phyloP scores from a whole-genome alignment of 2,329 filamentous ascomycete genomes.

The Emergomyces orientalis region DNA sequence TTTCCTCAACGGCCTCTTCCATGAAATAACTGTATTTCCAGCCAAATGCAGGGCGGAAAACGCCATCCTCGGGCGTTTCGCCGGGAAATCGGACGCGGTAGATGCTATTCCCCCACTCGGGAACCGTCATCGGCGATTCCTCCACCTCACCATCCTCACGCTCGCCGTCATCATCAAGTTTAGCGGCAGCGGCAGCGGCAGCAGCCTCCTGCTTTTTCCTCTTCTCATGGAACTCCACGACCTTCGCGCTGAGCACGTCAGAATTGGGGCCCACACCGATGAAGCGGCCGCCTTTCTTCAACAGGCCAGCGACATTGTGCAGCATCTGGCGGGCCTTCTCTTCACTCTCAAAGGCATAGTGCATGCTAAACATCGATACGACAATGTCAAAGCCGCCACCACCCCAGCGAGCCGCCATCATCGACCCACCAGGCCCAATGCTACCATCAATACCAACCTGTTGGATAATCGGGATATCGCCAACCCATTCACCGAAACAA shows the following conservation, averaged over 20 bases:
- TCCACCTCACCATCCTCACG: conserved; percentile 43
- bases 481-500: conserved; percentile 78
- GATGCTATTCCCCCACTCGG: conserved; percentile 87
- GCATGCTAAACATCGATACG: conserved; percentile 99
- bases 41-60: conserved; percentile 88
- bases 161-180: conserved; percentile 23
- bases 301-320: conserved; percentile 74
- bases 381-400: conserved; percentile 89
- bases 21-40: conserved; percentile 99
- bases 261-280: conserved; percentile 96
- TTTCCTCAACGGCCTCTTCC: conserved; percentile 88
- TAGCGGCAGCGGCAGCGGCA: conserved; percentile 33
- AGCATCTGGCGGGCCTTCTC: conserved; percentile 86
- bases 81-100: conserved; percentile 85
- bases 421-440: conserved; percentile 44
- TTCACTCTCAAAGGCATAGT: conserved; percentile 94
- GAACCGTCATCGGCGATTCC: conserved; percentile 54
- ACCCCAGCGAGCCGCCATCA: conserved; percentile 55
- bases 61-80: conserved; percentile 70
- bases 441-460: conserved; percentile 80
- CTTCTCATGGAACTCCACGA: conserved; percentile 64
- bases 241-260: conserved; percentile 70
- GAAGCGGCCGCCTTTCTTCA: conserved; percentile 92
- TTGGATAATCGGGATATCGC: conserved; percentile 68
- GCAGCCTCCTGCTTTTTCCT: conserved; percentile 35